Base-by-base conservation (phyloP, 768 basidiomycete genomes). In the Daedaleopsis nitida region DNA sequence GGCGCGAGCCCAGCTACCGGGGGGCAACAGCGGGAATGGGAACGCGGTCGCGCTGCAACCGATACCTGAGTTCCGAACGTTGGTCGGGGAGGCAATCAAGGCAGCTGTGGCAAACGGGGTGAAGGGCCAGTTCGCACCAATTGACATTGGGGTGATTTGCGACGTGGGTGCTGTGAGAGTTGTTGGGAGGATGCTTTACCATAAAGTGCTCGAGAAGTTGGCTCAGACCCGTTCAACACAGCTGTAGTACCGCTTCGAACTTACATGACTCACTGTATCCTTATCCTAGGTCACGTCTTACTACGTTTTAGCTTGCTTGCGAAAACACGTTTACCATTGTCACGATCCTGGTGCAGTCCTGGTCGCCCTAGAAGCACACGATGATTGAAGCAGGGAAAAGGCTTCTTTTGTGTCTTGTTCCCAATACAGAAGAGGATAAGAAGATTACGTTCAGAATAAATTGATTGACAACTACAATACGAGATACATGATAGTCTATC, bases 131-230 rank as follows among this genome's bases (percentile, higher is more conserved):
- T 76, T 89, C 55, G 84, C 83, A 7, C 75, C 81, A 0, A 74
- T 91, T 52, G 84, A 86, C 57, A 76, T 86, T 5, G 89, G 89
- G 0, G 75, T 89, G 1, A 76, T 91, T 5, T 91, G 89, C 65
- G 81, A 83, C 39, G 75, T 80, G 7, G 64, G 63, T 24, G 72
- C 77, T 35, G 81, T 88, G 6, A 73, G 77, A 27, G 73, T 76
- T 21, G 72, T 89, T 17, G 77, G 78, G 17, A 76, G 78, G 62
- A 77, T 77, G 34, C 73, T 91, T 60, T 83, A 88, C 65, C 65
- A 76, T 44, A 80, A 78, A 61, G 77, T 87, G 53, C 43, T 50
- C 11, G 58, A 58, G 50, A 64, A 64, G 55, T 44, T 64, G n/a
- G 52, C 48, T 17, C 52, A 54, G 52, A 43, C 42, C 21, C 32